Evolutionary conservation across 2,329 filamentous ascomycete genomes (phyloP), one percentile per base, ranked within the genome.

Genomic region (Penicillium glabrum): DNA sequence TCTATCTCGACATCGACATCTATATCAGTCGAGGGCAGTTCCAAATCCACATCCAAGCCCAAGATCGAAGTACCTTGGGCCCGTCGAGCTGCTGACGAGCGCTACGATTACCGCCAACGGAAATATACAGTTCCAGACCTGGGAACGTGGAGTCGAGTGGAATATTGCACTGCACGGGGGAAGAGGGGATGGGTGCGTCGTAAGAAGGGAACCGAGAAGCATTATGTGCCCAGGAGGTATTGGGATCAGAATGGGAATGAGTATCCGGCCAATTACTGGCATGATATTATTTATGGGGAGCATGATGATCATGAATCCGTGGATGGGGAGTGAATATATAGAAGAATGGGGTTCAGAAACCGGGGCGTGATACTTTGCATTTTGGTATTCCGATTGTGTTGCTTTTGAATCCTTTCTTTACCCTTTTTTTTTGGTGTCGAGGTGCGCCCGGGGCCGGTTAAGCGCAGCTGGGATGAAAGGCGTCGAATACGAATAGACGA

Each of bases 51-150:
- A 24, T 21, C 48, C 41, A 51, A 43, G 31, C 39, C 19, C 4
- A 51, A 60, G 43, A 54, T 48, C 2, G 51, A 58, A 4, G 50
- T 68, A 5, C 59, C 54, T 0, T 67, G 68, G 59, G 66, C 61
- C 3, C 60, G 62, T 7, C 65, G 69, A 3, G 35, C 26, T 7
- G 45, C 41, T 1, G 51, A 26, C 1, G 65, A 72, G 56, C 62
- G 64, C 46, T 75, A 74, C 51, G 69, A 73, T 54, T 74, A 72
- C 52, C 67, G 68, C 26, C 66, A 56, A 35, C 69, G 71, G 33
- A 71, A 55, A 52, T 74, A 74, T 53, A 45, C 35, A 1, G 53
- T 70, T 16, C 68, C 69, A 1, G 66, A 73, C 49, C 16, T 51
- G 31, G 62, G 58, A 24, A 69, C 66, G 9, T 75, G 72, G 73